Conservation (phyloP, 2,329 filamentous ascomycete species). For the Fusarium sp. region DNA sequence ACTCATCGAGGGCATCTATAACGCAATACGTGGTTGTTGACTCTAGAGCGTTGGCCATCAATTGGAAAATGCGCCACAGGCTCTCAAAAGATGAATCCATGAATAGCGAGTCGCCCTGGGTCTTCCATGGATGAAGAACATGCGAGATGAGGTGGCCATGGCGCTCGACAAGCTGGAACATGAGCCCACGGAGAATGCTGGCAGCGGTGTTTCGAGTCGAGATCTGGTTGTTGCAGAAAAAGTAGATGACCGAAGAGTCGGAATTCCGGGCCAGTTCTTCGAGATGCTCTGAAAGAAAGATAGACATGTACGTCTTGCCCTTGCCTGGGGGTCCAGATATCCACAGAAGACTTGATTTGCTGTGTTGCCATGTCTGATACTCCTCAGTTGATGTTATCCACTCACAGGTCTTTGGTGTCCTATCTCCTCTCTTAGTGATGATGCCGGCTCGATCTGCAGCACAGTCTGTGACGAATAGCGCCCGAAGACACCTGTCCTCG, state of each 20-base stretch:
- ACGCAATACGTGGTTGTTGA: neutral
- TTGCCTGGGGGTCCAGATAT: conserved; percentile 7
- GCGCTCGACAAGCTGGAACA: neutral
- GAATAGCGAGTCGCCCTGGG: accelerated
- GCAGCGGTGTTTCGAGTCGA: neutral
- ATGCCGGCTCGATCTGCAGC: neutral
- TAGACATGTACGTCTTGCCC: conserved; percentile 10
- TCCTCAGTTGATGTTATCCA: neutral
- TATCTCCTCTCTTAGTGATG: conserved; percentile 1
- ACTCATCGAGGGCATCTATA: conserved; percentile 24
- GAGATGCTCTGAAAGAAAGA: conserved; percentile 6
- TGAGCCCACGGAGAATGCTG: neutral
- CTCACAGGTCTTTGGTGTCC: conserved; percentile 2
- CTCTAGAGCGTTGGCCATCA: accelerated
- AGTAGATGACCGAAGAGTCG: neutral
- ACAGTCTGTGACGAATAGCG: conserved; percentile 7
- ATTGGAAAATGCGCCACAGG: conserved; percentile 6
- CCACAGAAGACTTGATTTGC: neutral
- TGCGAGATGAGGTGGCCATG: accelerated
- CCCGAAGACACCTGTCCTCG: neutral
- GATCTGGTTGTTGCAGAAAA: conserved; percentile 6
- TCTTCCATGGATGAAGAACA: neutral
- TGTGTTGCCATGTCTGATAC: neutral
- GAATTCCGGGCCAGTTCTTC: neutral
- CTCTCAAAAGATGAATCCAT: neutral